Base-by-base conservation (phyloP, 1,284 basidiomycete species). In the Amylostereum chailletii region DNA sequence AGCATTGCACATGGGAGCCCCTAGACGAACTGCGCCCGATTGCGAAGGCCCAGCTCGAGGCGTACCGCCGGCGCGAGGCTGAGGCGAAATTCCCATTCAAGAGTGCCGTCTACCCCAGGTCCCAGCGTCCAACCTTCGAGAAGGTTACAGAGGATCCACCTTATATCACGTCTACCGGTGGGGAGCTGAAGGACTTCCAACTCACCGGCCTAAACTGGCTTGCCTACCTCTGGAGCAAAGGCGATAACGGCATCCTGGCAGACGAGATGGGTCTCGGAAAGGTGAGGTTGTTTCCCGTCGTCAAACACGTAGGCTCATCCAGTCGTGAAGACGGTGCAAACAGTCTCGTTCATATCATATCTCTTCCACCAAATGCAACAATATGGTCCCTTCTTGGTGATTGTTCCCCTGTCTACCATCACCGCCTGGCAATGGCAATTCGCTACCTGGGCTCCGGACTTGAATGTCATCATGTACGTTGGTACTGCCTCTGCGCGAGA, bases 241-340 rank as follows among this genome's bases (percentile, higher is more conserved):
- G 90, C 27, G 89, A 96, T 59, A 98, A 98, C 62, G 96, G 96
- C 33, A 98, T 99, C 57, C 74, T 99, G 32, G 96, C 96, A 1
- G 96, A 99, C 63, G 96, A 99, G 77, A 99, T 99, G 96, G 96
- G 96, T 65, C 85, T 99, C 19, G 96, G 96, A 48, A 99, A 99
- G 79, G 87, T 86, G 37, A 45, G 58, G 53, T 33, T 9, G 48
- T 47, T 47, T 41, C 32, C 34, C 45, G 19, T 45, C 27, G 27
- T 49, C 43, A 49, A 33, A 8, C 47, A 40, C 26, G 47, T 42
- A 38, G 47, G 31, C 53, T 64, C 40, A 64, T 36, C 29, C 38
- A 8, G 8, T 32, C 10, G 49, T 33, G 6, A 55, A 90, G 85
- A 90, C 95, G 4, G 94, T 99, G 7, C 96, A 99, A 73, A 96